Evolutionary conservation across 2,329 filamentous ascomycete species (phyloP).

Genomic region (Tolypocladium endophyticum): DNA sequence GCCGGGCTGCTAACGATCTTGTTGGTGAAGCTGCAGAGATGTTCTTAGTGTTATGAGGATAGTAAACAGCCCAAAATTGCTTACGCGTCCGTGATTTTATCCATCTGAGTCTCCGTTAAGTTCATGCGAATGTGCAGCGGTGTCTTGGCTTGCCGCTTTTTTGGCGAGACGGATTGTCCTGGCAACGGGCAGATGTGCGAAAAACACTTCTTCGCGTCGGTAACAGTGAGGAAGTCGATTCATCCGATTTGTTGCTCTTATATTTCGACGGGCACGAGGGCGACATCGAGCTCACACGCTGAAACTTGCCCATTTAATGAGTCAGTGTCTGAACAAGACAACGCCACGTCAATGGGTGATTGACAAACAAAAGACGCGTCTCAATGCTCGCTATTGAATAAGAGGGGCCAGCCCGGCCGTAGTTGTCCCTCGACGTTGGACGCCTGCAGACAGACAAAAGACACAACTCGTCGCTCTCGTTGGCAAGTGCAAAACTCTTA

Average conservation of each 20-base stretch:
- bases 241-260: constrained; percentile 12
- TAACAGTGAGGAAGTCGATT: constrained; percentile 11
- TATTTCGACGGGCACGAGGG: constrained; percentile 3
- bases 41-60: constrained; percentile 5
- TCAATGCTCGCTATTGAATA: background rate
- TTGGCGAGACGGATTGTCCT: constrained; percentile 16
- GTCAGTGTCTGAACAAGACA: background rate
- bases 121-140: constrained; percentile 36
- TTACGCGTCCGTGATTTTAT: constrained; percentile 35
- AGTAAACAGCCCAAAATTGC: constrained; percentile 4
- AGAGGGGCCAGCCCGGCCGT: background rate
- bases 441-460: background rate
- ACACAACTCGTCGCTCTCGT: background rate
- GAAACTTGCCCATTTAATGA: background rate
- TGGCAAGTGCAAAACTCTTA: background rate
- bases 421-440: background rate
- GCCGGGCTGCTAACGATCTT: constrained; percentile 17
- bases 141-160: constrained; percentile 21
- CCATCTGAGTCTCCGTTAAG: constrained; percentile 37
- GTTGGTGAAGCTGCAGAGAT: constrained; percentile 18
- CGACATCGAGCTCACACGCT: background rate
- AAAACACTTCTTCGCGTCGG: constrained; percentile 27
- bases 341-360: background rate
- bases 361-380: background rate
- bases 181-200: constrained; percentile 16